Evolutionary conservation across 2,329 filamentous ascomycete species (phyloP).

Genomic region (Microdochium nivale): DNA sequence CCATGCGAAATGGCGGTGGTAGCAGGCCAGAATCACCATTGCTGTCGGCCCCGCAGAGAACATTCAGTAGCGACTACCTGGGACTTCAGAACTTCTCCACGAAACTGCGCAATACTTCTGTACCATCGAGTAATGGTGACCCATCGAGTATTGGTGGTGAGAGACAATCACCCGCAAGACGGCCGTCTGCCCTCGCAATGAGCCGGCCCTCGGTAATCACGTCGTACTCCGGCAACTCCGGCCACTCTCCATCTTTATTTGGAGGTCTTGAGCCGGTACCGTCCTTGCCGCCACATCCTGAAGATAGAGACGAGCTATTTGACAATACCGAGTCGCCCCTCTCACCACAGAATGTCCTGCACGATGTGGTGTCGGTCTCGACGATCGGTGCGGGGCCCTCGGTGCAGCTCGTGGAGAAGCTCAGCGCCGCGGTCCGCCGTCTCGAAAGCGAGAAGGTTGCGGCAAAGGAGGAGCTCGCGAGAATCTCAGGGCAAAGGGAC

Average conservation of each 20-base stretch:
- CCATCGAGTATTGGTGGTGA: constrained; percentile 17
- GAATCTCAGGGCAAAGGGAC: constrained; percentile 79
- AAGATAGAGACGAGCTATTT: constrained; percentile 38
- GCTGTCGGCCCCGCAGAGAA: constrained; percentile 37
- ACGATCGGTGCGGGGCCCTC: constrained; percentile 86
- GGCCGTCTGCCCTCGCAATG: constrained; percentile 40
- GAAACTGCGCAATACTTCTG: constrained; percentile 36
- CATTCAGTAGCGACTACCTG: constrained; percentile 45
- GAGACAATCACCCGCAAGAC: constrained; percentile 20
- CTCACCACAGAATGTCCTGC: constrained; percentile 61
- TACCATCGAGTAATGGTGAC: constrained; percentile 40
- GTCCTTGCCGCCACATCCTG: constrained; percentile 30
- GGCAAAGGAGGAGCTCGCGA: constrained; percentile 73
- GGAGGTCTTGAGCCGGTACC: constrained; percentile 36
- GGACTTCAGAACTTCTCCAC: constrained; percentile 32
- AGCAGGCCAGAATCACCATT: constrained; percentile 48
- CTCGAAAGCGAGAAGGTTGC: constrained; percentile 88
- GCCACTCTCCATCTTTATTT: constrained; percentile 32
- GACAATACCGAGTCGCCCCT: constrained; percentile 46
- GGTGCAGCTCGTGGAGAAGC: constrained; percentile 90
- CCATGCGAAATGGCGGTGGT: constrained; percentile 31
- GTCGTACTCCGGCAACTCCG: constrained; percentile 22
- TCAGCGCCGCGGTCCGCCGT: constrained; percentile 86
- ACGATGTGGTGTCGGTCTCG: constrained; percentile 82
- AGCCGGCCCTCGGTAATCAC: constrained; percentile 30